These are phyloP conservation scores for Laguncularia racemosa DNA, from an alignment of 345 rosid genomes.

Conservation along the genomic window DNA sequence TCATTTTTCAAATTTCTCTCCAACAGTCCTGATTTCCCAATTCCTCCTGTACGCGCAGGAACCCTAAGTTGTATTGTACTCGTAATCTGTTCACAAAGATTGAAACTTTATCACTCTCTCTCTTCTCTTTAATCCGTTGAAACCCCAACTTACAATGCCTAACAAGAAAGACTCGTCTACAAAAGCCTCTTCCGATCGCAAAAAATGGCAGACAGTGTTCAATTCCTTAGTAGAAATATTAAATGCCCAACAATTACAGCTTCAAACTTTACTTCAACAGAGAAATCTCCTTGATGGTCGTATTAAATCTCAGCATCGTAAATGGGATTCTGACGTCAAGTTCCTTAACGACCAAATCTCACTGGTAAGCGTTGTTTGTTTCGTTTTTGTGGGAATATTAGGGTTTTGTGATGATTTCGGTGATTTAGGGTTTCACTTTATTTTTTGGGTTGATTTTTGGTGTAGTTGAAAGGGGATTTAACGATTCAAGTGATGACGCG, in stretches of 20 bases:
- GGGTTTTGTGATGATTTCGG: slow-evolving; percentile 19
- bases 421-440: slow-evolving; percentile 1
- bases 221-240: slow-evolving; percentile 40
- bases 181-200: slow-evolving; percentile 26
- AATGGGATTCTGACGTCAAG: slow-evolving; percentile 42
- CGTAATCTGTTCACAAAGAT: slow-evolving; percentile 4
- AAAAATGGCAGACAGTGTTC: slow-evolving; percentile 55
- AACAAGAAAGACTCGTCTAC: slow-evolving; percentile 21
- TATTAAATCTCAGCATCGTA: slow-evolving; percentile 30
- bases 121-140: slow-evolving; percentile 4
- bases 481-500: slow-evolving; percentile 36
- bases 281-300: slow-evolving; percentile 52
- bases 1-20: no score
- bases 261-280: slow-evolving; percentile 44
- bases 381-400: slow-evolving; percentile 7
- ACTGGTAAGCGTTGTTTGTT: slow-evolving; percentile 24
- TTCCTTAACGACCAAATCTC: slow-evolving; percentile 39
- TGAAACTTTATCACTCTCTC: slow-evolving; percentile 8
- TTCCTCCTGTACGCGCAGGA: no score
- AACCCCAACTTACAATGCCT: slow-evolving; percentile 5
- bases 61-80: no score
- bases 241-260: slow-evolving; percentile 57
- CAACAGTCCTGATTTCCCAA: no score
- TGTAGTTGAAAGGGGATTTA: slow-evolving; percentile 36
- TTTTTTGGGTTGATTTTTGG: slow-evolving; percentile 8